These are phyloP conservation scores for Ceratocystis huliohia DNA, from an alignment of 2,329 filamentous ascomycete genomes.

Conservation along the genomic window DNA sequence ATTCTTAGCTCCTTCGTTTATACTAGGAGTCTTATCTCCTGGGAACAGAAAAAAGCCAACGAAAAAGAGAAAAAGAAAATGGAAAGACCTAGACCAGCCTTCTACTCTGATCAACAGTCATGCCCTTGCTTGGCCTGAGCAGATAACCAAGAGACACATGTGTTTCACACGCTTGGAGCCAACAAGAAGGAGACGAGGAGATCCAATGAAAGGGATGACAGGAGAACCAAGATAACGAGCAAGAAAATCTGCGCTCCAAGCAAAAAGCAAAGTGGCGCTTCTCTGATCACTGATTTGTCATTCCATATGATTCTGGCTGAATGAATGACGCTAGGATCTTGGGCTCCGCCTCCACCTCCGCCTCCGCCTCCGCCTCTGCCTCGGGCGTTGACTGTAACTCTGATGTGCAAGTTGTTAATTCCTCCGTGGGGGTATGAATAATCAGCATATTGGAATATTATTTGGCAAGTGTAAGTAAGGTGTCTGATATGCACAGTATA, in stretches of 20 bases:
- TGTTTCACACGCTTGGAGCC: no score
- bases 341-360: no score
- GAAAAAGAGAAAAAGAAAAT: neutral
- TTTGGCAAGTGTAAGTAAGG: no score
- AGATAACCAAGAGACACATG: neutral
- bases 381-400: neutral
- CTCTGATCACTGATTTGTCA: neutral
- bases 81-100: neutral
- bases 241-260: no score
- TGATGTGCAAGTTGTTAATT: neutral
- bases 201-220: no score
- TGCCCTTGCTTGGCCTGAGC: neutral
- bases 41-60: neutral
- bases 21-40: neutral
- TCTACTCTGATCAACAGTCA: no score
- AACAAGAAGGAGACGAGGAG: no score
- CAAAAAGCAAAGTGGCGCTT: neutral
- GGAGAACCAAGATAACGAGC: no score
- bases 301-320: neutral
- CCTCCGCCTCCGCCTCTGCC: no score
- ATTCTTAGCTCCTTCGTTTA: neutral
- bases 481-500: no score
- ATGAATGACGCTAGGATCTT: neutral
- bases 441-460: neutral
- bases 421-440: neutral